A percentile compares a stretch with the other conserved stretches of the same genome.
These are phyloP conservation scores for Phytomonas sp. DNA, from an alignment of 208 protist genomes.

Conservation along the genomic window DNA sequence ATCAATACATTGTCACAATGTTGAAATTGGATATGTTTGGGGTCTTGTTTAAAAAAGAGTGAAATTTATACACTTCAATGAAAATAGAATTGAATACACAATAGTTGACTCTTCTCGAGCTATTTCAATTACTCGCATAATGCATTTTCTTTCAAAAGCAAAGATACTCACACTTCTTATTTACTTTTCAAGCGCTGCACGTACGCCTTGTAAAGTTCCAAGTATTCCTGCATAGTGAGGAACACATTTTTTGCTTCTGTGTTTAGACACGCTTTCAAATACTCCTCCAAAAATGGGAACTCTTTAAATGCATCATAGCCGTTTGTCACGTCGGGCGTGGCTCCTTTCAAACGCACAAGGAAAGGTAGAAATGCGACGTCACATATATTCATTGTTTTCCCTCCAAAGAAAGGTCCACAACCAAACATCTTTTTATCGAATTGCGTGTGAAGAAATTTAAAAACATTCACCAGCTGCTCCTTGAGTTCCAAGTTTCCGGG, in stretches of 20 bases:
- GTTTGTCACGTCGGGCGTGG: conserved; percentile 27
- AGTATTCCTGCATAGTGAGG: conserved; percentile 23
- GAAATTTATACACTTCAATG: no score
- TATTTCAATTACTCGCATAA: background rate
- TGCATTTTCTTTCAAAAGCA: background rate
- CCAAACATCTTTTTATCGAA: conserved; percentile 35
- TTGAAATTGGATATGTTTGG: background rate
- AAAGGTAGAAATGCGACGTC: conserved; percentile 54
- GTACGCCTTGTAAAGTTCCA: conserved; percentile 6
- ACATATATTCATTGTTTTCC: conserved; percentile 37
- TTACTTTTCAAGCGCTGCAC: background rate
- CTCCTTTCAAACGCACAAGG: conserved; percentile 38
- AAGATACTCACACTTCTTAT: conserved; percentile 4
- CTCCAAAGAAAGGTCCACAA: conserved; percentile 61
- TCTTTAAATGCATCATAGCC: conserved; percentile 45
- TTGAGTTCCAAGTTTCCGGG: conserved; percentile 20
- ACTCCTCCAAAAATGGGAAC: conserved; percentile 29
- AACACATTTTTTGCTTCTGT: conserved; percentile 37
- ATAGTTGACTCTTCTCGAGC: background rate
- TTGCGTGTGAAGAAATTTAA: conserved; percentile 1
- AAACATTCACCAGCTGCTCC: conserved; percentile 31
- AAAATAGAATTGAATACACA: background rate
- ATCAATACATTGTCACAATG: background rate
- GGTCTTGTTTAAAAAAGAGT: background rate
- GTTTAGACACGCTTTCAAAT: conserved; percentile 33